Evolutionary conservation across 192 early-diverging fungal genomes (phyloP), one percentile per base, ranked within the genome.

Genomic region (Pilobolus umbonatus): DNA sequence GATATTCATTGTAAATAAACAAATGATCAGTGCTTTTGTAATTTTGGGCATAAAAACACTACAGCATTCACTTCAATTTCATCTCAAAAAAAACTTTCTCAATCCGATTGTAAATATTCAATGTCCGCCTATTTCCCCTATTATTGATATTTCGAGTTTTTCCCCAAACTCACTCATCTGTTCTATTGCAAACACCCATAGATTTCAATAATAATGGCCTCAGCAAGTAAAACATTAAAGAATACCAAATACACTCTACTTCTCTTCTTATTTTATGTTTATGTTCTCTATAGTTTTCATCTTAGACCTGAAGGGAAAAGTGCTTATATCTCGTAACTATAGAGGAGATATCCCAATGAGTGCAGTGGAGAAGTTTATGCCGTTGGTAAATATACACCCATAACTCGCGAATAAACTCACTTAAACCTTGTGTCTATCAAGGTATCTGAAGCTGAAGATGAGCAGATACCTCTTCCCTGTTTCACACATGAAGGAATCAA

Each of bases 281-380:
- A 81, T 85, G 73, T 80, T 76, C 24, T 87, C 84, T 17, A 81
- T 92, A 59, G 77, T 99, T 30, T 98, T 95, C 75, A 85, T 96
- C 57, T 75, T 99, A 32, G 96, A 99, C 76, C 74, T 98, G 35
- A 99, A 99, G 83, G 96, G 96, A 67, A 99, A 99, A 80, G 90
- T 95, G 52, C 89, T 99, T 54, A 99, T 99, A 69, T 91, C 94
- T 9, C 83, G 96, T 28, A 94, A 97, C 78, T 99, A 96, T 74
- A 85, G 96, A 21, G 96, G 96, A 5, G 96, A 99, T 74, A 95
- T 99, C 65, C 95, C 96, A 59, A 90, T 96, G 85, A 81, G 80
- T 43, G 87, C 93, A 22, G 90, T 95, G 55, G 96, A 99, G 45
- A 94, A 93, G 73, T 99, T 99, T 71, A 93, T 99, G 93, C 93